These are phyloP conservation scores for Cercospora zeae-maydis DNA, from an alignment of 2,329 filamentous ascomycete genomes.

Conservation along the genomic window DNA sequence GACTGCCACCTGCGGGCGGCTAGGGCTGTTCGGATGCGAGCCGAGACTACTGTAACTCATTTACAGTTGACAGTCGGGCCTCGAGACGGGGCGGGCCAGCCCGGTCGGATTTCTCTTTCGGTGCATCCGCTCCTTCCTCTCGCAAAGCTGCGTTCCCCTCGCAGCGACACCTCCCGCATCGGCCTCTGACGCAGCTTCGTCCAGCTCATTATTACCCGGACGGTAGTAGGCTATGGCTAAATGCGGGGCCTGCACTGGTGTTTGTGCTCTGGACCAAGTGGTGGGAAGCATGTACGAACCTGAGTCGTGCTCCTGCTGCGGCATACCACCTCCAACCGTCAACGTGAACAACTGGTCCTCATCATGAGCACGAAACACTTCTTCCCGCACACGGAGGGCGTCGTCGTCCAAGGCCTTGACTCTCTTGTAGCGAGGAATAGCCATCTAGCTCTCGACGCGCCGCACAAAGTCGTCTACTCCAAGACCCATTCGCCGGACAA, in stretches of 20 bases:
- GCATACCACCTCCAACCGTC: too few species aligned
- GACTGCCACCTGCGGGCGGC: too few species aligned
- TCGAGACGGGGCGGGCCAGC: too few species aligned
- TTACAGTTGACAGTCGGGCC: too few species aligned
- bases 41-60: too few species aligned
- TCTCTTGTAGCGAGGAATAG: conserved; percentile 47
- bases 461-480: conserved; percentile 50
- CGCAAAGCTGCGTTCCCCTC: neutral
- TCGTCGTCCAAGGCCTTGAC: conserved; percentile 49
- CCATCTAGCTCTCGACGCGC: conserved; percentile 43
- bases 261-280: neutral
- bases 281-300: neutral
- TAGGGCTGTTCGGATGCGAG: neutral
- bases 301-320: neutral
- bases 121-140: neutral
- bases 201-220: conserved; percentile 3
- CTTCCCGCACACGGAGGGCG: conserved; percentile 50
- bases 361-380: conserved; percentile 55
- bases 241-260: neutral
- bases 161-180: conserved; percentile 2
- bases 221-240: neutral
- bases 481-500: conserved; percentile 43
- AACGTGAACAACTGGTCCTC: neutral
- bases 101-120: conserved; percentile 2
- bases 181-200: conserved; percentile 10